Percentiles rank a stretch among this genome's conserved stretches.
Conservation (phyloP, 768 basidiomycete species). For the Hydnomerulius pinastri region DNA sequence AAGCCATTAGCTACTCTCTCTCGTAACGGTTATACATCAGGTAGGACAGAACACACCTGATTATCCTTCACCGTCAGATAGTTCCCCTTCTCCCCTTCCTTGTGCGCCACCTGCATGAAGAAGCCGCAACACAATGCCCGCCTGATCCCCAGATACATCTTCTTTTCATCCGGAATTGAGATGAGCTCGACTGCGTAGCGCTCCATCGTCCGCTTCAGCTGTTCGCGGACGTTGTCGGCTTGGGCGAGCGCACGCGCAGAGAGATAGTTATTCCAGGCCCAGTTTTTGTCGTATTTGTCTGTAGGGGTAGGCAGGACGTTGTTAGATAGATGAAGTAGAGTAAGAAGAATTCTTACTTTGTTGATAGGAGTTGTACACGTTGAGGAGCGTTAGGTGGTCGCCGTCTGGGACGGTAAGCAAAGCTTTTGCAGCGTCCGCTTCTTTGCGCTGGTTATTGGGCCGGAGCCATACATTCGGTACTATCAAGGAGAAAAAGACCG, state of each 20-base stretch:
- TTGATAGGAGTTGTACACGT: constrained; percentile 92
- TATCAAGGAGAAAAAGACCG: constrained; percentile 7
- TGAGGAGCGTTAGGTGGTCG: constrained; percentile 94
- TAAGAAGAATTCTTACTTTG: constrained; percentile 54
- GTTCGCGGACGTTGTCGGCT: constrained; percentile 91
- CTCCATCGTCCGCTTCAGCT: constrained; percentile 91
- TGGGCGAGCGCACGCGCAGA: constrained; percentile 81
- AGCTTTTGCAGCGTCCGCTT: constrained; percentile 92
- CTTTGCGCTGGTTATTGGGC: constrained; percentile 82
- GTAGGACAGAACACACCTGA: constrained; percentile 55
- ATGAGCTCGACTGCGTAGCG: constrained; percentile 79
- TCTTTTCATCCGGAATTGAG: constrained; percentile 65
- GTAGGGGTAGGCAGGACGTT: constrained; percentile 1
- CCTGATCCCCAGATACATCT: constrained; percentile 73
- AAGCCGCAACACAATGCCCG: constrained; percentile 88
- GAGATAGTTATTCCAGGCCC: constrained; percentile 91
- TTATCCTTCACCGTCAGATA: constrained; percentile 96
- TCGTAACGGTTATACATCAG: no score
- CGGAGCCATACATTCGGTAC: constrained; percentile 94
- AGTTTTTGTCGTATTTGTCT: constrained; percentile 81
- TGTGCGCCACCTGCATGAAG: constrained; percentile 98
- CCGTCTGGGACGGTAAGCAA: constrained; percentile 88
- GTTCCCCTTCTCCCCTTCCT: constrained; percentile 85
- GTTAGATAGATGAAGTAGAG: not conserved
- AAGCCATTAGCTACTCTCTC: no score